Evolutionary conservation across 2,329 filamentous ascomycete genomes (phyloP).

Genomic region (Scytalidium sp.): DNA sequence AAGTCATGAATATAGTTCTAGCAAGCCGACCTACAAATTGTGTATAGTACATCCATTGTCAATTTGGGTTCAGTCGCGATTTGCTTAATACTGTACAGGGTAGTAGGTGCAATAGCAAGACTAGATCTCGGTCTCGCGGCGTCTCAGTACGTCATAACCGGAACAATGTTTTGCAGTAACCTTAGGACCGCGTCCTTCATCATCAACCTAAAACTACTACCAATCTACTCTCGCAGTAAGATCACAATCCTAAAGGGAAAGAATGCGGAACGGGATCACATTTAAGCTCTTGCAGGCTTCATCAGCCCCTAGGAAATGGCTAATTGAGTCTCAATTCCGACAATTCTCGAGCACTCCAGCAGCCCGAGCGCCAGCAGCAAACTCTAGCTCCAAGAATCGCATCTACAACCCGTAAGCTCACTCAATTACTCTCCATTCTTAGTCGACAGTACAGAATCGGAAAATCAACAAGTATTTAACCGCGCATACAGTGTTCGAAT

Average conservation of each 20-base stretch:
- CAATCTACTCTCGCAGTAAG: too few relatives aligned
- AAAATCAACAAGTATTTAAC: background rate
- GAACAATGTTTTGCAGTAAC: too few relatives aligned
- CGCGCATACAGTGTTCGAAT: constrained; percentile 45
- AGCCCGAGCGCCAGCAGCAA: constrained; percentile 11
- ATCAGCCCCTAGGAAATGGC: background rate
- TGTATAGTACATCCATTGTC: too few relatives aligned
- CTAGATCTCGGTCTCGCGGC: too few relatives aligned
- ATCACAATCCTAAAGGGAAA: background rate
- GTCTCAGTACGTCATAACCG: too few relatives aligned
- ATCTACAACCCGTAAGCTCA: constrained; percentile 37
- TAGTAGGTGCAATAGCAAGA: too few relatives aligned
- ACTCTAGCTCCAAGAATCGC: constrained; percentile 34
- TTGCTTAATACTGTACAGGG: too few relatives aligned
- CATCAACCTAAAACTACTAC: too few relatives aligned
- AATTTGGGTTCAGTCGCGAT: too few relatives aligned
- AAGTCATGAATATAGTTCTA: too few relatives aligned
- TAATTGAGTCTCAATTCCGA: constrained; percentile 3
- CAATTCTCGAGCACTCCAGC: constrained; percentile 17
- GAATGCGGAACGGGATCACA: constrained; percentile 1
- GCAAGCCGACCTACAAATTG: too few relatives aligned
- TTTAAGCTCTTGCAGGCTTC: constrained; percentile 8
- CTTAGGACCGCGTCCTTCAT: too few relatives aligned
- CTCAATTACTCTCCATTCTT: constrained; percentile 6
- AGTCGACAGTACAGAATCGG: background rate